Evolutionary conservation across 2,329 filamentous ascomycete genomes (phyloP).

Genomic region (Daldinia sp.): DNA sequence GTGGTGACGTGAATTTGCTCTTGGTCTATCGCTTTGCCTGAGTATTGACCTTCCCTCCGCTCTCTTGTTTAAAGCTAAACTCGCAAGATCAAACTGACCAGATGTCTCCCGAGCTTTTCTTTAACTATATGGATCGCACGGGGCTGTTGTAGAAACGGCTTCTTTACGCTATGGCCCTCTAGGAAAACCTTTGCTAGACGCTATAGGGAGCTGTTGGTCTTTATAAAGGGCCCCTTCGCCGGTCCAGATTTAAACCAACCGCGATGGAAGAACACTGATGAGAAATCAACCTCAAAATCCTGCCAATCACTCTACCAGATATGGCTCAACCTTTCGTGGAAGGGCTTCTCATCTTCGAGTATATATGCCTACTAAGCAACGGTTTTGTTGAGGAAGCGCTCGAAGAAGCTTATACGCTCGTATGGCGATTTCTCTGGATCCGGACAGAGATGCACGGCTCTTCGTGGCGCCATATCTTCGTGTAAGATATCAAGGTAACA

Average conservation of each 20-base stretch:
- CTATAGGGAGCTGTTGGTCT: background rate
- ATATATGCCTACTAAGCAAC: conserved; percentile 34
- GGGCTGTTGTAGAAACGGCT: conserved; percentile 16
- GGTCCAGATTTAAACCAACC: background rate
- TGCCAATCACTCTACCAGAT: conserved; percentile 19
- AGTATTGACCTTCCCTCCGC: conserved; percentile 21
- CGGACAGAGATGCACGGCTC: conserved; percentile 43
- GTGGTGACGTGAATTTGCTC: conserved; percentile 4
- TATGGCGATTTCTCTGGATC: conserved; percentile 44
- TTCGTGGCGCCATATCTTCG: conserved; percentile 41
- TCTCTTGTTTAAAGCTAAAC: background rate
- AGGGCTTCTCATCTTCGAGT: conserved; percentile 34
- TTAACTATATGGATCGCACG: conserved; percentile 18
- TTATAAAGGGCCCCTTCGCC: conserved; percentile 20
- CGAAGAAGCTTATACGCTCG: conserved; percentile 37
- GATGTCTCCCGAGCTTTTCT: conserved; percentile 17
- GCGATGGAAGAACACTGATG: conserved; percentile 4
- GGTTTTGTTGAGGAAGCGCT: conserved; percentile 29
- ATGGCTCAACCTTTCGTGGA: conserved; percentile 13
- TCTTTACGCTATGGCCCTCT: conserved; percentile 6
- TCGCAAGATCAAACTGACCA: background rate
- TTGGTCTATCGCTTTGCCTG: conserved; percentile 6
- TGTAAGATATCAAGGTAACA: conserved; percentile 26
- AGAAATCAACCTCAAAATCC: background rate
- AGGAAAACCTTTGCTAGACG: background rate